These are phyloP conservation scores for Erigeron canadensis DNA, from an alignment of 129 eudicot genomes.

Conservation along the genomic window DNA sequence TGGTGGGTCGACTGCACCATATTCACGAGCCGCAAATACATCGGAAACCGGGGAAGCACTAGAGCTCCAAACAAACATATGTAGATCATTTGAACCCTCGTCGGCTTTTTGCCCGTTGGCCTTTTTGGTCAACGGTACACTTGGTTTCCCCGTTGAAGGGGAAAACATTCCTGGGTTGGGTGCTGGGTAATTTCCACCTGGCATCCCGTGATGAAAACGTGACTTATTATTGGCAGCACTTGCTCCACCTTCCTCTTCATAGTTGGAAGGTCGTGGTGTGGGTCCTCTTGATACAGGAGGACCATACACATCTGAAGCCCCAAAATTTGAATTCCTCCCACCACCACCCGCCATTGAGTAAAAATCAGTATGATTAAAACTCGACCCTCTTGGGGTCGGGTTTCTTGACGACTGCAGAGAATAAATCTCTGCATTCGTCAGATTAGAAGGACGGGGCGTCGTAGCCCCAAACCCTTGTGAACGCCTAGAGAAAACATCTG, in stretches of 20 bases:
- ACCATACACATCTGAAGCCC: slow-evolving; percentile 72
- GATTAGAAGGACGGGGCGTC: slow-evolving; percentile 66
- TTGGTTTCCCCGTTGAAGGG: slow-evolving; percentile 45
- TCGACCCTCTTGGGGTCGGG: slow-evolving; percentile 78
- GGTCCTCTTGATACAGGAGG: slow-evolving; percentile 64
- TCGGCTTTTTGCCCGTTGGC: slow-evolving; percentile 50
- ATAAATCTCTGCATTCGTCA: slow-evolving; percentile 81
- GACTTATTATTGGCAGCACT: slow-evolving; percentile 37
- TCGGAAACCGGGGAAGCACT: slow-evolving; percentile 94
- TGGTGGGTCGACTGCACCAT: slow-evolving; percentile 55
- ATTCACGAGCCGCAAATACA: slow-evolving; percentile 78
- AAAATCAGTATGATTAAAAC: slow-evolving; percentile 74
- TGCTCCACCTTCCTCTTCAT: slow-evolving; percentile 59
- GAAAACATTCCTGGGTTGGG: slow-evolving; percentile 87
- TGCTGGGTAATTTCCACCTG: slow-evolving; percentile 52
- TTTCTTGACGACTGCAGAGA: slow-evolving; percentile 68
- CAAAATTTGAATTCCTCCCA: slow-evolving; percentile 78
- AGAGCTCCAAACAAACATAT: slow-evolving; percentile 98
- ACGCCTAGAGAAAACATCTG: slow-evolving; percentile 64
- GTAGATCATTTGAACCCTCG: slow-evolving; percentile 75
- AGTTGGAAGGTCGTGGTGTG: slow-evolving; percentile 70
- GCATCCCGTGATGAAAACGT: slow-evolving; percentile 55
- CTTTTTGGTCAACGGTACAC: slow-evolving; percentile 39
- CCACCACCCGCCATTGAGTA: slow-evolving; percentile 52
- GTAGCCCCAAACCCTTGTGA: slow-evolving; percentile 56